Conservation (phyloP, 768 basidiomycete genomes). For the Mycena vitilis region DNA sequence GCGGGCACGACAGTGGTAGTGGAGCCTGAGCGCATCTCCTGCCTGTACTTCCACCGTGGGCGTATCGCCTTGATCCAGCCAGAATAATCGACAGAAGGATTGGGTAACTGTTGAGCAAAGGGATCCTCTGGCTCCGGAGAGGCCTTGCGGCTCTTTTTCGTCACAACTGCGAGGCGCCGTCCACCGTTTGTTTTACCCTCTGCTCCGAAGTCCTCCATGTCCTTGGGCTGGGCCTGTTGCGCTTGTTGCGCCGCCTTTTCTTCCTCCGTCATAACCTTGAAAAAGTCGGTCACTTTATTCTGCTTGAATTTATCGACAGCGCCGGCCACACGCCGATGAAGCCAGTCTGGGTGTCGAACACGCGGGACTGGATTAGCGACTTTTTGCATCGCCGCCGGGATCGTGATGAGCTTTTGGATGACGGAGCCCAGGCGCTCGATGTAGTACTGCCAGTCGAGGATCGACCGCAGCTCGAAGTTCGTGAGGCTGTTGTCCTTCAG, state of each 20-base stretch:
- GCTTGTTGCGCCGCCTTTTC: constrained; percentile 38
- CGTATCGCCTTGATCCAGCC: constrained; percentile 84
- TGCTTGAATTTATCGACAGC: constrained; percentile 97
- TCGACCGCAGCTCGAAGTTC: constrained; percentile 91
- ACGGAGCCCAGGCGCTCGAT: constrained; percentile 97
- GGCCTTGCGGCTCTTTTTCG: constrained; percentile 58
- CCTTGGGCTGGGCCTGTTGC: constrained; percentile 50
- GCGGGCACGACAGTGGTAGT: constrained; percentile 65
- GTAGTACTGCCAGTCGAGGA: constrained; percentile 98
- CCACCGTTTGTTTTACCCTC: constrained; percentile 42
- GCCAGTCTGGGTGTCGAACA: constrained; percentile 97
- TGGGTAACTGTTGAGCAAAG: constrained; percentile 61
- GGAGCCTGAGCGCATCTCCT: constrained; percentile 59
- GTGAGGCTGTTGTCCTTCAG: constrained; percentile 90
- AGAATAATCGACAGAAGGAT: constrained; percentile 73
- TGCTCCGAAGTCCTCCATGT: constrained; percentile 72
- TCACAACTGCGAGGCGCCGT: constrained; percentile 65
- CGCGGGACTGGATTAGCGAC: constrained; percentile 96
- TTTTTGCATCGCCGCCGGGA: constrained; percentile 98
- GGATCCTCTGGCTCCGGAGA: constrained; percentile 56
- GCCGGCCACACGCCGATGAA: constrained; percentile 89
- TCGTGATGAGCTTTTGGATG: constrained; percentile 98
- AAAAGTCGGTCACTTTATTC: constrained; percentile 97
- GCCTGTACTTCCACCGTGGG: constrained; percentile 77
- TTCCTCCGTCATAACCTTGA: constrained; percentile 58